Base-by-base conservation (phyloP, 2,329 filamentous ascomycete species). In the Phaeosphaeria sp. region DNA sequence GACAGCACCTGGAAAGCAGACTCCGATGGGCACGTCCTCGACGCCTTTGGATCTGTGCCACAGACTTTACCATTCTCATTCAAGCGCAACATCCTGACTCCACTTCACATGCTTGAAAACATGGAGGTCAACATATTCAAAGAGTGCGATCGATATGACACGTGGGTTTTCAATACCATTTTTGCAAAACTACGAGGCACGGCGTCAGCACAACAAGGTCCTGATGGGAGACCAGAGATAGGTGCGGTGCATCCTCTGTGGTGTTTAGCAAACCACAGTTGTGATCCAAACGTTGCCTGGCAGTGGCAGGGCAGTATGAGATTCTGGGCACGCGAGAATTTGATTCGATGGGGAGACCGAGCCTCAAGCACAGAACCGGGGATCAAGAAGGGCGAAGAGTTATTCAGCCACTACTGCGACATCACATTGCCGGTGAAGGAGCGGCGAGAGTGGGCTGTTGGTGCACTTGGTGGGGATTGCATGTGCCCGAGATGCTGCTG, bases 251-350 rank as follows among this genome's bases (percentile, higher is more conserved):
- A 98, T 78, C 93, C 94, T 1, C 87, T 96, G 67, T 99, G 95
- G 93, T 98, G 93, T 78, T 83, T 98, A 27, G 93, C 94, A 25
- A 99, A 99, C 72, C 95, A 99, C 75, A 92, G 93, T 75, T 99
- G 95, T 78, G 89, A 97, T 73, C 95, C 95, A 8, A 97, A 97
- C 75, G 93, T 98, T 40, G 86, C 86, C 3, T 99, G 95, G 95
- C 91, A 96, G 71, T 97, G 93, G 92, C 88, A 90, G 25, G 91
- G 91, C 1, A 85, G 84, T 51, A 93, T 95, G 84, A 85, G 86
- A 36, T 86, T 95, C 58, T 87, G 82, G 81, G 86, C 87, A 2
- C 81, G 88, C 7, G 81, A 87, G 60, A 79, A 83, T 61, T 80
- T 86, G 39, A 81, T 90, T 4, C 78, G 84, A 6, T 84, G 84